Conservation (phyloP, 495 filamentous ascomycete species). For the Penicillium pulvis region DNA sequence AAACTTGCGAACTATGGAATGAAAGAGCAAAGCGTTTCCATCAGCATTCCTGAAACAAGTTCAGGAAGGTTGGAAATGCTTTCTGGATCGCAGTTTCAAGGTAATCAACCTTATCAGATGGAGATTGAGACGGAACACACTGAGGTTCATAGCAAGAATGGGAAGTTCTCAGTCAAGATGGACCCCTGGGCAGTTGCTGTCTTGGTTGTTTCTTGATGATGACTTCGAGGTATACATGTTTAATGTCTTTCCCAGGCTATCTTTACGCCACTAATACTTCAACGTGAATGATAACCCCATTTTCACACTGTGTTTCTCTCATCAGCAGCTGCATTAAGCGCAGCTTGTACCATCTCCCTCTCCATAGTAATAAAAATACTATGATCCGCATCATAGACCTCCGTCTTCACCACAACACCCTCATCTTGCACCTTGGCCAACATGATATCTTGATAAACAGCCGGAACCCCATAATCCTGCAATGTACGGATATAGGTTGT, state of each 20-base stretch:
- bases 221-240: neutral
- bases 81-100: slow-evolving; percentile 21
- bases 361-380: slow-evolving; percentile 32
- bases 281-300: neutral
- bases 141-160: slow-evolving; percentile 12
- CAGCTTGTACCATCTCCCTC: slow-evolving; percentile 25
- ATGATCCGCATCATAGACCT: slow-evolving; percentile 34
- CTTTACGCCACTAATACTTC: neutral
- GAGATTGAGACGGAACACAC: slow-evolving; percentile 18
- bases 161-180: slow-evolving; percentile 31
- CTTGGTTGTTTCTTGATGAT: slow-evolving; percentile 21
- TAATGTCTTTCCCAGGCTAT: neutral
- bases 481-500: slow-evolving; percentile 37
- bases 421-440: slow-evolving; percentile 29
- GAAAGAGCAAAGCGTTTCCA: slow-evolving; percentile 23
- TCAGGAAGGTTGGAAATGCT: slow-evolving; percentile 33
- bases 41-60: slow-evolving; percentile 28
- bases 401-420: slow-evolving; percentile 25
- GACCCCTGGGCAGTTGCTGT: slow-evolving; percentile 35
- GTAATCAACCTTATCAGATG: slow-evolving; percentile 28
- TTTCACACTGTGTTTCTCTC: slow-evolving; percentile 11
- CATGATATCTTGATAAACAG: slow-evolving; percentile 40
- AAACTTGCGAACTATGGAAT: slow-evolving; percentile 39
- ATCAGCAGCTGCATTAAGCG: slow-evolving; percentile 15
- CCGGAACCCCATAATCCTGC: slow-evolving; percentile 34